Conservation (phyloP, 371 early-diverging fungal genomes). For the Rhizopus sp. region DNA sequence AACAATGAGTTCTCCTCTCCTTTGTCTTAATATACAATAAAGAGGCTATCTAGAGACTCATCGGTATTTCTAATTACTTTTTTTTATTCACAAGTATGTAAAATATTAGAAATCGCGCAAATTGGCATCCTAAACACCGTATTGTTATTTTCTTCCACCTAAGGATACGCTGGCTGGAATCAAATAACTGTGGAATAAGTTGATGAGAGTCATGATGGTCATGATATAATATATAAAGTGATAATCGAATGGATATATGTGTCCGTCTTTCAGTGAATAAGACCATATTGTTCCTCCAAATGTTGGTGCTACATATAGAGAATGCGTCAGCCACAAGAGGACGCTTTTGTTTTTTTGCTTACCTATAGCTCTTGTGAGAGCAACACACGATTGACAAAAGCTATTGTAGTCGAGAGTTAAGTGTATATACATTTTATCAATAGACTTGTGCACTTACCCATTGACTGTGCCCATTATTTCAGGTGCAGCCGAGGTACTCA, state of each 20-base stretch:
- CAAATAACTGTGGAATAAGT: constrained; percentile 41
- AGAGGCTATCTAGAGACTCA: too few relatives aligned
- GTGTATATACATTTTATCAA: neutral
- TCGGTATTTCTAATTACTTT: too few relatives aligned
- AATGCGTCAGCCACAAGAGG: neutral
- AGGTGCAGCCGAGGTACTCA: constrained; percentile 61
- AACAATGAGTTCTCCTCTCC: too few relatives aligned
- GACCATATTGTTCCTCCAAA: constrained; percentile 69
- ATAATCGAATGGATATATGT: constrained; percentile 64
- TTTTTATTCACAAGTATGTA: too few relatives aligned
- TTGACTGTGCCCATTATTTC: constrained; percentile 69
- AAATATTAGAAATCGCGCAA: too few relatives aligned
- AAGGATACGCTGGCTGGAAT: constrained; percentile 34
- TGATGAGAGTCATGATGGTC: constrained; percentile 31
- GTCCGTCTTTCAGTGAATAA: constrained; percentile 57
- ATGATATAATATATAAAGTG: constrained; percentile 62
- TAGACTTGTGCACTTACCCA: constrained; percentile 33
- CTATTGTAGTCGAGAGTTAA: constrained; percentile 6
- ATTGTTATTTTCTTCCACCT: constrained; percentile 8
- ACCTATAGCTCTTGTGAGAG: constrained; percentile 67
- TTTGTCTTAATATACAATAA: too few relatives aligned
- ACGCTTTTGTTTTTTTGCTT: neutral
- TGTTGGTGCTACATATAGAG: constrained; percentile 45
- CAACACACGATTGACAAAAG: constrained; percentile 61
- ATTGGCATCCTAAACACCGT: too few relatives aligned